Percentiles rank a stretch among this genome's conserved stretches.
Conservation (phyloP, 2,329 filamentous ascomycete species). For the Fusarium beomiforme region DNA sequence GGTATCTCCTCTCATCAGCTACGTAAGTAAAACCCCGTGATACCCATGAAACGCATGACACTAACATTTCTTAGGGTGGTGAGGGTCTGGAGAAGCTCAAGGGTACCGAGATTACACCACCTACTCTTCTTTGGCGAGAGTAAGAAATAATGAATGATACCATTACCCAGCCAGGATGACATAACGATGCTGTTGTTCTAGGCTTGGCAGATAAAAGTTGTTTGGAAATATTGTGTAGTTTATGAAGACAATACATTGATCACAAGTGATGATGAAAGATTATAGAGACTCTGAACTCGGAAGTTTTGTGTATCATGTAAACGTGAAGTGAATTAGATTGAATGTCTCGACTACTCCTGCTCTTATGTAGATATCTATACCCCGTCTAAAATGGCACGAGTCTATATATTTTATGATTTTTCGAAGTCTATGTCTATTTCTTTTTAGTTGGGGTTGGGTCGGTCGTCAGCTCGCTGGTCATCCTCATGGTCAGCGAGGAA, state of each 20-base stretch:
- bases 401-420: conserved; percentile 35
- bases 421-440: conserved; percentile 7
- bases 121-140: conserved; percentile 61
- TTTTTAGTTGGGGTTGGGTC: conserved; percentile 25
- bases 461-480: conserved; percentile 24
- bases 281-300: background rate
- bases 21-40: conserved; percentile 70
- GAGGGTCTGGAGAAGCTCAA: conserved; percentile 69
- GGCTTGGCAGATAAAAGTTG: conserved; percentile 11
- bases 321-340: conserved; percentile 17
- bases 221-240: background rate
- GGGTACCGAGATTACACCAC: conserved; percentile 63
- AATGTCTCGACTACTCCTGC: conserved; percentile 23
- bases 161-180: conserved; percentile 18
- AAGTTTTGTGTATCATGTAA: background rate
- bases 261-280: conserved; percentile 21
- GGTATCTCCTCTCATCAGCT: conserved; percentile 92
- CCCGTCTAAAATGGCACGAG: conserved; percentile 29
- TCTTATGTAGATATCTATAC: conserved; percentile 34
- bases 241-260: background rate
- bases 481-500: conserved; percentile 80
- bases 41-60: background rate
- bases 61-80: conserved; percentile 58
- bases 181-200: conserved; percentile 28
- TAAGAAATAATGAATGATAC: conserved; percentile 35